phyloP scores from a whole-genome alignment of 1,284 basidiomycete species.

The Fomitiporia mediterranea region DNA sequence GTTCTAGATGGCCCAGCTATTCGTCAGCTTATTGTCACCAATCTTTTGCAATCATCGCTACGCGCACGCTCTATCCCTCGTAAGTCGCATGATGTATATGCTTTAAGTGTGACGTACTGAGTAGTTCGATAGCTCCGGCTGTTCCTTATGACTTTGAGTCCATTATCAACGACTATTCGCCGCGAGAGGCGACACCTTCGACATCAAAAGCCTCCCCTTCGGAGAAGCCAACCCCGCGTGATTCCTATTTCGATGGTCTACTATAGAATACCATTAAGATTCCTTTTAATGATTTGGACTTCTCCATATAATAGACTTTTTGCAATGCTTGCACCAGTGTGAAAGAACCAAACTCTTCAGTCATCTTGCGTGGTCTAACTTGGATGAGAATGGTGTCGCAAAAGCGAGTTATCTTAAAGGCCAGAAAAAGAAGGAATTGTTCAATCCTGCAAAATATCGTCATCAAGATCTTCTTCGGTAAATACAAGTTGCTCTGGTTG shows the following conservation, averaged over 20 bases:
- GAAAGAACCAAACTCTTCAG: not conserved
- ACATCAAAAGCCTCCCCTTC: slow-evolving; percentile 22
- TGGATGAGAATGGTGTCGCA: no score
- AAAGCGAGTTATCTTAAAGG: not conserved
- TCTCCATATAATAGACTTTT: not conserved
- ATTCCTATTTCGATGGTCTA: slow-evolving; percentile 40
- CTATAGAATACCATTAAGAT: slow-evolving; percentile 27
- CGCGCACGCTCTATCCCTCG: slow-evolving; percentile 46
- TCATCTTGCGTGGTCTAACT: not conserved
- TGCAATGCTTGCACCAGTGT: not conserved
- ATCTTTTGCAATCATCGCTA: slow-evolving; percentile 58
- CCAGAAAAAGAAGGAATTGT: not conserved
- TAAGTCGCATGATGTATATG: slow-evolving; percentile 30
- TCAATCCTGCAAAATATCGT: slow-evolving; percentile 12
- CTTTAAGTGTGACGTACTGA: slow-evolving; percentile 1
- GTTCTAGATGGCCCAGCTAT: slow-evolving; percentile 68
- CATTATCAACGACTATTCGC: slow-evolving; percentile 65
- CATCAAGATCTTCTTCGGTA: slow-evolving; percentile 33
- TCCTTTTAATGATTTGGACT: not conserved
- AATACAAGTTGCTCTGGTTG: slow-evolving; percentile 29
- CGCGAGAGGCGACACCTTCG: slow-evolving; percentile 27
- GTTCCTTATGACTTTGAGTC: slow-evolving; percentile 57
- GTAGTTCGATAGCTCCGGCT: slow-evolving; percentile 31
- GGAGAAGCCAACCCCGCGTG: slow-evolving; percentile 25
- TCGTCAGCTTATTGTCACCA: slow-evolving; percentile 67